Evolutionary conservation across 2,329 filamentous ascomycete genomes (phyloP).

Genomic region (Sporothrix protearum): DNA sequence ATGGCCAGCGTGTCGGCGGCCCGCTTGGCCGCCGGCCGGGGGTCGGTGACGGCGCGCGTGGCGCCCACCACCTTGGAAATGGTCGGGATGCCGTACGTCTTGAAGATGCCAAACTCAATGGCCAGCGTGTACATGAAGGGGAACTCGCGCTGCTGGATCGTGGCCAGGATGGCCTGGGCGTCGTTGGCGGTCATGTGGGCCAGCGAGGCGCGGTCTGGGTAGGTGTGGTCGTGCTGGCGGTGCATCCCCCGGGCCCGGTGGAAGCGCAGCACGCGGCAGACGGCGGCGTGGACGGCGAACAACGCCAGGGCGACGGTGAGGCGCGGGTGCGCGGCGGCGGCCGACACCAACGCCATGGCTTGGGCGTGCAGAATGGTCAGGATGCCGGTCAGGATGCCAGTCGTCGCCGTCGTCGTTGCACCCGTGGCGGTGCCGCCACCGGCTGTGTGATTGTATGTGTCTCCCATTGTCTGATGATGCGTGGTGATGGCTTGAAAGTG

Average conservation of each 20-base stretch:
- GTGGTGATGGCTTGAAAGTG: too few species aligned
- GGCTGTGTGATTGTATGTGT: not conserved
- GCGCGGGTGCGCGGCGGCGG: not conserved
- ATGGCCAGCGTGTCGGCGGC: constrained; percentile 40
- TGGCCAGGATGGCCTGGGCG: constrained; percentile 44
- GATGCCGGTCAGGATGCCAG: too few species aligned
- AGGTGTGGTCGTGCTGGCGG: constrained; percentile 24
- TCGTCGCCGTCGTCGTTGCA: not conserved
- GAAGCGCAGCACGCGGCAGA: constrained; percentile 41
- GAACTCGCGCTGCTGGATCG: constrained; percentile 38
- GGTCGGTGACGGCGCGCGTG: constrained; percentile 38
- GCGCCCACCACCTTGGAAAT: constrained; percentile 39
- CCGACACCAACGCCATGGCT: not conserved
- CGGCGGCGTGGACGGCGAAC: constrained; percentile 34
- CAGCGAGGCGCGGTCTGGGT: constrained; percentile 38
- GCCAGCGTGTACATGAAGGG: constrained; percentile 39
- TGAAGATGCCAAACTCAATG: constrained; percentile 42
- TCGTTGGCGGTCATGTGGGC: constrained; percentile 43
- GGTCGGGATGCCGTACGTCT: constrained; percentile 43
- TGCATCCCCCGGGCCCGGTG: constrained; percentile 34
- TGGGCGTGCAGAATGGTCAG: too few species aligned
- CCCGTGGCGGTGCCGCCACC: not conserved
- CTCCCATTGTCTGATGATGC: not conserved
- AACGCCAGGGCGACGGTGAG: not conserved
- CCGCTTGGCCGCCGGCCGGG: constrained; percentile 37